phyloP scores from a whole-genome alignment of 805 yeast species.

The Candida boidinii region DNA sequence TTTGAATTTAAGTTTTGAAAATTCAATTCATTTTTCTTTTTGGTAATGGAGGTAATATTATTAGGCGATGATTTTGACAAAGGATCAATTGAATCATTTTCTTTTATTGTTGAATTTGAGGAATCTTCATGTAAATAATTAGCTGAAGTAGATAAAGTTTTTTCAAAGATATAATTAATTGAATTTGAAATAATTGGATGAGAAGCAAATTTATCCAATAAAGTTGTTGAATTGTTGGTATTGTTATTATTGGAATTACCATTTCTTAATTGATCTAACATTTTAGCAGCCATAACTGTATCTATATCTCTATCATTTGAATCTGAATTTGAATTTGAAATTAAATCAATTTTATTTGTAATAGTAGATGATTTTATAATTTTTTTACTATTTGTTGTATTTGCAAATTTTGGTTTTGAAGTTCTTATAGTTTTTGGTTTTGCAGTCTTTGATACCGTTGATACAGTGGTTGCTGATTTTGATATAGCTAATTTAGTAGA shows the following conservation, averaged over 20 bases:
- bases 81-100: conserved; percentile 7
- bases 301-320: conserved; percentile 3
- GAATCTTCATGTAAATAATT: conserved; percentile 10
- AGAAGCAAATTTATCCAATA: conserved; percentile 27
- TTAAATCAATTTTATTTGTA: too few relatives aligned
- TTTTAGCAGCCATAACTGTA: conserved; percentile 21
- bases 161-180: conserved; percentile 27
- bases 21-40: conserved; percentile 1
- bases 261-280: conserved; percentile 19
- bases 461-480: too few relatives aligned
- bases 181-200: conserved; percentile 28
- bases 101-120: conserved; percentile 6
- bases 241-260: background rate
- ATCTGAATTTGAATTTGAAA: too few relatives aligned
- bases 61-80: too few relatives aligned
- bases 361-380: too few relatives aligned
- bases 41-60: background rate
- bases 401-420: background rate
- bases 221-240: conserved; percentile 7
- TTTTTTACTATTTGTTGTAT: too few relatives aligned
- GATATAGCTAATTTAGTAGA: too few relatives aligned
- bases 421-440: background rate
- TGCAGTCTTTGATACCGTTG: too few relatives aligned
- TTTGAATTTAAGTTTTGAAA: background rate
- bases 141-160: conserved; percentile 22